phyloP scores from a whole-genome alignment of 1,284 basidiomycete genomes.

The Melampsora americana region DNA sequence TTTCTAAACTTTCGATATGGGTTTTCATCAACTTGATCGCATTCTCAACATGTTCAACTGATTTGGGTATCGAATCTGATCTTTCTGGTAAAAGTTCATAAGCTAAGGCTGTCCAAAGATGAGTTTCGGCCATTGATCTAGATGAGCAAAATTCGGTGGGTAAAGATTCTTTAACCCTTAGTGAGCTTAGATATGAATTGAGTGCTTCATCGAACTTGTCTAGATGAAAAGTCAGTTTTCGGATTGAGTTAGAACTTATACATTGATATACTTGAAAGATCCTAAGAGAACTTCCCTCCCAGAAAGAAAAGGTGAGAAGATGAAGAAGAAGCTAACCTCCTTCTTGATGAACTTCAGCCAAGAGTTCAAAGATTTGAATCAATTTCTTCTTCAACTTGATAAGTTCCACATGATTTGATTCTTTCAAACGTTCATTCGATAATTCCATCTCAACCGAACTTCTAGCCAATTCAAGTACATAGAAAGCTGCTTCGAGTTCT shows the following conservation, averaged over 20 bases:
- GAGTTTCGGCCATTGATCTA: slow-evolving; percentile 18
- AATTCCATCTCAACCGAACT: slow-evolving; percentile 5
- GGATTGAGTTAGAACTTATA: no score
- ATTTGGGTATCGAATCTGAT: background rate
- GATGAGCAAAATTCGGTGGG: background rate
- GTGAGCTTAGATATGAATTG: slow-evolving; percentile 26
- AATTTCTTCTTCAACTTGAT: slow-evolving; percentile 19
- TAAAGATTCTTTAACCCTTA: slow-evolving; percentile 16
- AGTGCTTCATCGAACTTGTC: slow-evolving; percentile 31
- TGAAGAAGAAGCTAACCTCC: slow-evolving; percentile 4
- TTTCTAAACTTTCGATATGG: slow-evolving; percentile 5
- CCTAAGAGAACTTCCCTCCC: no score
- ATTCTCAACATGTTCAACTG: slow-evolving; percentile 17
- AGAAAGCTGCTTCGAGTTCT: slow-evolving; percentile 31
- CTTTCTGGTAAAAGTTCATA: slow-evolving; percentile 22
- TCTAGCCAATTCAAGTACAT: slow-evolving; percentile 21
- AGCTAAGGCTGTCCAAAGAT: slow-evolving; percentile 15
- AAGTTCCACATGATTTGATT: background rate
- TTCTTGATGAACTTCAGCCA: slow-evolving; percentile 39
- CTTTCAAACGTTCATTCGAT: background rate
- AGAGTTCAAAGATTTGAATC: slow-evolving; percentile 16
- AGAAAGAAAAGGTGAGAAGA: background rate
- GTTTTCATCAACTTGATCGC: slow-evolving; percentile 31
- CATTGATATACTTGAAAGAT: no score
- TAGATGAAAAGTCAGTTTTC: slow-evolving; percentile 7